These are phyloP conservation scores for Naganishia randhawae DNA, from an alignment of 768 basidiomycete species.

Conservation along the genomic window DNA sequence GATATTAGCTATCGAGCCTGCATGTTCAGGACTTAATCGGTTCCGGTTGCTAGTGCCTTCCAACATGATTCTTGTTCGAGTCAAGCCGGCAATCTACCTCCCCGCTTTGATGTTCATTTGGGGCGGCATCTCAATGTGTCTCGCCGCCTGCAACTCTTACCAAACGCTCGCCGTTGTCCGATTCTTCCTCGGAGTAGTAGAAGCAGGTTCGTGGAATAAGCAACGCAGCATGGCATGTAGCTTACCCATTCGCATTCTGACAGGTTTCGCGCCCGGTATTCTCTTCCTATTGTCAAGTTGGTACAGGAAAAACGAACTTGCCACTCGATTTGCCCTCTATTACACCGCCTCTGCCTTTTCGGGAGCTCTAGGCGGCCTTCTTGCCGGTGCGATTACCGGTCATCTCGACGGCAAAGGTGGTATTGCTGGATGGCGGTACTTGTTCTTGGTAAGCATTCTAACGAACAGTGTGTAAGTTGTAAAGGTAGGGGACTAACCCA, in stretches of 20 bases:
- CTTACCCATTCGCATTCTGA: no score
- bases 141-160: conserved; percentile 44
- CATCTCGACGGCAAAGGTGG: conserved; percentile 21
- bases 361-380: conserved; percentile 27
- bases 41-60: conserved; percentile 42
- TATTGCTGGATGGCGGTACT: conserved; percentile 21
- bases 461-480: neutral
- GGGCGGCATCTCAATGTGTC: conserved; percentile 47
- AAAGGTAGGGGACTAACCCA: neutral
- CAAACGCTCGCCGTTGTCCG: conserved; percentile 42
- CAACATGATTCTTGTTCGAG: conserved; percentile 44
- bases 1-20: conserved; percentile 39
- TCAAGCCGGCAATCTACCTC: conserved; percentile 47
- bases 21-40: neutral
- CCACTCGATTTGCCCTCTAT: conserved; percentile 35
- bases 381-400: conserved; percentile 28
- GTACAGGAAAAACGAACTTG: conserved; percentile 35
- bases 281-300: conserved; percentile 41
- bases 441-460: conserved; percentile 20
- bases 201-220: no score
- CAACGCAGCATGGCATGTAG: no score
- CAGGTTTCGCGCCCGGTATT: no score
- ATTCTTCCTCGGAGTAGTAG: conserved; percentile 36
- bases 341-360: conserved; percentile 34
- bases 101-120: conserved; percentile 44